phyloP scores from a whole-genome alignment of 306 rosid genomes.

The Castanea sativa region DNA sequence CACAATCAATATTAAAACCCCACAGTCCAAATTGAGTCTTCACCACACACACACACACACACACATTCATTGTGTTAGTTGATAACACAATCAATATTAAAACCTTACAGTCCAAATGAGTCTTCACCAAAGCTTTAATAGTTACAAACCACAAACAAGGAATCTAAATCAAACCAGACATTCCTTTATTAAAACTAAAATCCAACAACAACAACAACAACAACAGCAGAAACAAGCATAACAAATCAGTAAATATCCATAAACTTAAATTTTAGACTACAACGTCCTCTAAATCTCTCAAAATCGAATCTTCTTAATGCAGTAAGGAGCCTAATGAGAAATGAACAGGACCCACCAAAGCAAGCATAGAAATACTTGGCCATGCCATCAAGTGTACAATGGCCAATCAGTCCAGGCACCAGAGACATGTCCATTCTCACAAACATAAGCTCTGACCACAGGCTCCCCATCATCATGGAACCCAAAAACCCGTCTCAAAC shows the following conservation, averaged over 20 bases:
- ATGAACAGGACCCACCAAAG: no score
- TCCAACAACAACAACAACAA: not conserved
- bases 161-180: not conserved
- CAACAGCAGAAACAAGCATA: not conserved
- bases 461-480: slow-evolving; percentile 96
- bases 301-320: not conserved
- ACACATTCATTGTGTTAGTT: not conserved
- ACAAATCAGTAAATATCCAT: not conserved
- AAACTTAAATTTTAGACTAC: not conserved
- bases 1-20: no score
- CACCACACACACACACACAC: not conserved
- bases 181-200: not conserved
- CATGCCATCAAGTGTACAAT: slow-evolving; percentile 43
- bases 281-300: not conserved
- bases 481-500: slow-evolving; percentile 68
- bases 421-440: slow-evolving; percentile 93
- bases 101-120: not conserved
- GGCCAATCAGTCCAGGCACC: slow-evolving; percentile 98
- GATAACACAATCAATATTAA: not conserved
- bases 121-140: not conserved
- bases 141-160: not conserved
- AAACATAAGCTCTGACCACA: slow-evolving; percentile 87
- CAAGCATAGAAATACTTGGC: not conserved
- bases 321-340: not conserved
- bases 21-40: no score